Conservation (phyloP, 768 basidiomycete genomes). For the Boletus rubescentipes region DNA sequence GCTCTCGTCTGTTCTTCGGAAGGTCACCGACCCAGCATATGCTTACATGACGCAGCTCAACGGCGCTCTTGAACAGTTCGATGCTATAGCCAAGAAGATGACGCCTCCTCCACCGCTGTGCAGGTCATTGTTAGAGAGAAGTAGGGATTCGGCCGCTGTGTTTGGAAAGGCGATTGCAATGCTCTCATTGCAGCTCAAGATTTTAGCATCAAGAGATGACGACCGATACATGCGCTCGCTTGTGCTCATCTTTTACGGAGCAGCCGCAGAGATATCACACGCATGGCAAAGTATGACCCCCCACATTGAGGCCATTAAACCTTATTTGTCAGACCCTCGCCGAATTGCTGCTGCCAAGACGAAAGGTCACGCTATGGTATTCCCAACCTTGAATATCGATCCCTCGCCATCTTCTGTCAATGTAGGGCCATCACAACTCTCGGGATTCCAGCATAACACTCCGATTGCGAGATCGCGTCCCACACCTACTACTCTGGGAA, state of each 20-base stretch:
- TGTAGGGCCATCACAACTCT: constrained; percentile 24
- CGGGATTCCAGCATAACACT: constrained; percentile 20
- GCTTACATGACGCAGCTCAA: constrained; percentile 81
- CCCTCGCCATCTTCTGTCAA: constrained; percentile 29
- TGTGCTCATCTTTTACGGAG: constrained; percentile 83
- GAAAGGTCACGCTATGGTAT: constrained; percentile 22
- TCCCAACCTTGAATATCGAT: constrained; percentile 26
- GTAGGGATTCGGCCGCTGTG: constrained; percentile 77
- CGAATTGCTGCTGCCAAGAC: constrained; percentile 35
- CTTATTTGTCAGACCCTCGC: constrained; percentile 52
- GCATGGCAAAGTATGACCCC: constrained; percentile 82
- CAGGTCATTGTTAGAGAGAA: constrained; percentile 75
- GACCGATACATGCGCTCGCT: constrained; percentile 87
- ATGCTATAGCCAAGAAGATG: constrained; percentile 68
- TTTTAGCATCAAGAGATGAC: constrained; percentile 72
- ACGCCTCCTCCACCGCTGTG: constrained; percentile 73
- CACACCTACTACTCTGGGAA: constrained; percentile 33
- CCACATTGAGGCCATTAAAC: constrained; percentile 66
- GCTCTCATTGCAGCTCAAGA: constrained; percentile 75
- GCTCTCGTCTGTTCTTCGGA: constrained; percentile 73
- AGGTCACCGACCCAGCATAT: constrained; percentile 85
- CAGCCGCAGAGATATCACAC: constrained; percentile 80
- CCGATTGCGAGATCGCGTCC: constrained; percentile 33
- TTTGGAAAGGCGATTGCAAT: constrained; percentile 90
- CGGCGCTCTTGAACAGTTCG: constrained; percentile 87